A percentile compares a stretch with the other conserved stretches of the same genome.
Evolutionary conservation across 2,329 filamentous ascomycete species (phyloP).

Genomic region (Cercospora janseana): DNA sequence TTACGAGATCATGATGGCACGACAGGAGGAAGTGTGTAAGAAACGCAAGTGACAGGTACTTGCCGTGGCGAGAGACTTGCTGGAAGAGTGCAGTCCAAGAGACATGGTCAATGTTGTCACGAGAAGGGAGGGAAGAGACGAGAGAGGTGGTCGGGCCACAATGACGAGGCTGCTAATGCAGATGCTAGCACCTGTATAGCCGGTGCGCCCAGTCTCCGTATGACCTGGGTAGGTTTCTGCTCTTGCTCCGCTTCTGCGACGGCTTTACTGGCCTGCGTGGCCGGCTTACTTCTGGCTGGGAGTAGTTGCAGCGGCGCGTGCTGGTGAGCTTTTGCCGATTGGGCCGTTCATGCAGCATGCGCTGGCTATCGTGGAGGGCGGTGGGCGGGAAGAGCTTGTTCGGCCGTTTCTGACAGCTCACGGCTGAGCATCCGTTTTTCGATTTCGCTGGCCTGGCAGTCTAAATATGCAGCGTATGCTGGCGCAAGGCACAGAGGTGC

Average conservation of each 20-base stretch:
- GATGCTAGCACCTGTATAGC: conserved; percentile 21
- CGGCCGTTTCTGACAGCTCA: conserved; percentile 7
- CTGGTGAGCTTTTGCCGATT: conserved; percentile 20
- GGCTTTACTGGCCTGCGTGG: conserved; percentile 7
- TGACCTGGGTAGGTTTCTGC: conserved; percentile 13
- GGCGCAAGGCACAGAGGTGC: not conserved
- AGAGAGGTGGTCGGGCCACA: conserved; percentile 10
- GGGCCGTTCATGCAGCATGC: conserved; percentile 24
- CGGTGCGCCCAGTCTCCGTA: conserved; percentile 23
- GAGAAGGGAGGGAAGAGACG: not conserved
- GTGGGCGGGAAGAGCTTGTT: conserved; percentile 10
- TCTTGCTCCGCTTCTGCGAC: conserved; percentile 18
- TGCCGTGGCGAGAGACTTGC: conserved; percentile 12
- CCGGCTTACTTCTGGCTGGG: conserved; percentile 18
- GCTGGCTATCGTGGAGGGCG: conserved; percentile 18
- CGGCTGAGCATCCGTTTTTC: not conserved
- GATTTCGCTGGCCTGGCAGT: not conserved
- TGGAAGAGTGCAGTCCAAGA: conserved; percentile 11
- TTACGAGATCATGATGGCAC: conserved; percentile 13
- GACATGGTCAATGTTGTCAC: conserved; percentile 11
- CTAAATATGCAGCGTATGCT: conserved; percentile 3
- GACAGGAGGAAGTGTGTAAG: conserved; percentile 1
- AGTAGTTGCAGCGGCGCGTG: conserved; percentile 18
- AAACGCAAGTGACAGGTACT: conserved; percentile 10
- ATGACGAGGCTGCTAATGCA: conserved; percentile 19